Conservation (phyloP, 495 filamentous ascomycete species). For the Penicillium egyptiacum region DNA sequence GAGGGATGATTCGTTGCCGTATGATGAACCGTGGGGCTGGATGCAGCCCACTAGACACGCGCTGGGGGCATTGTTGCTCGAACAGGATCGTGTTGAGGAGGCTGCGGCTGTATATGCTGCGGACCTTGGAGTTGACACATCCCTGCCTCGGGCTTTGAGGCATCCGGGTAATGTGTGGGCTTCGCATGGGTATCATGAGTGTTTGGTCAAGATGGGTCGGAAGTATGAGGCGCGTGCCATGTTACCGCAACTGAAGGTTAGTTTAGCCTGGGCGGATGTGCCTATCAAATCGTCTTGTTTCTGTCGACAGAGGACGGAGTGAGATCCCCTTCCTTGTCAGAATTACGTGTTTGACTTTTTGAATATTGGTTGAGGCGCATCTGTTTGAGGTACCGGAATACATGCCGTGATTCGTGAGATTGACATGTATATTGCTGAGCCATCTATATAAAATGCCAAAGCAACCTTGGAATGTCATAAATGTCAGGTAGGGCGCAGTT, state of each 20-base stretch:
- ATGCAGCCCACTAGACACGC: conserved; percentile 69
- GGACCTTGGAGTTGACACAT: conserved; percentile 59
- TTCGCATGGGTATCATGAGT: conserved; percentile 66
- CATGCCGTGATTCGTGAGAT: not conserved
- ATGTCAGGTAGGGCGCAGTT: not conserved
- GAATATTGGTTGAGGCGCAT: not conserved
- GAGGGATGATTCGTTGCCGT: conserved; percentile 57
- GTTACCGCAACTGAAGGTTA: conserved; percentile 48
- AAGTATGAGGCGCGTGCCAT: conserved; percentile 50
- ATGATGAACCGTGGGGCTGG: conserved; percentile 71
- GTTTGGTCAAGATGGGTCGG: conserved; percentile 52
- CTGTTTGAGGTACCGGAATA: not conserved
- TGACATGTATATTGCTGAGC: no score
- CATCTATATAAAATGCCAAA: not conserved
- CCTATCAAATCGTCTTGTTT: conserved; percentile 61
- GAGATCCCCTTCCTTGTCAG: not conserved
- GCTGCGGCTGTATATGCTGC: conserved; percentile 57
- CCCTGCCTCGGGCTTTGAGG: conserved; percentile 55
- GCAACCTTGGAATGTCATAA: no score
- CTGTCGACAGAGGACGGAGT: conserved; percentile 43
- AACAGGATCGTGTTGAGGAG: conserved; percentile 57
- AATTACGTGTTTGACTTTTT: not conserved
- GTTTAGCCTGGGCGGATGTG: conserved; percentile 57
- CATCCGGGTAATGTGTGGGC: conserved; percentile 71
- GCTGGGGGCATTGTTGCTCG: conserved; percentile 60